Conservation (phyloP, 805 yeast genomes). For the Candida xiaguanensis region DNA sequence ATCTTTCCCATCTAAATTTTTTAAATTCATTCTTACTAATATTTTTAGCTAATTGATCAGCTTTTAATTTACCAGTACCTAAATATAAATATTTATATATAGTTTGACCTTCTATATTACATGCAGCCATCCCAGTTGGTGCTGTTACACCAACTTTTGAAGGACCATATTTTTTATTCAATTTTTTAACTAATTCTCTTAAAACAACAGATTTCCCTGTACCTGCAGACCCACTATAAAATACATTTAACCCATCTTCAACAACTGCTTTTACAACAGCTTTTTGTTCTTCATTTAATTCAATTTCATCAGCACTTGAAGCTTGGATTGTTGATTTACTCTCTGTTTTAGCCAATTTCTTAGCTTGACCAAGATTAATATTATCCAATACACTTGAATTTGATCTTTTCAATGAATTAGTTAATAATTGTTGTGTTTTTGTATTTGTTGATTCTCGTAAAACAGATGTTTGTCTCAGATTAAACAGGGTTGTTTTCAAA, state of each 20-base stretch:
- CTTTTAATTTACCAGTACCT: conserved; percentile 66
- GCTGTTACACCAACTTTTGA: conserved; percentile 79
- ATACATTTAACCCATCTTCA: conserved; percentile 49
- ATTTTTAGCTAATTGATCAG: conserved; percentile 40
- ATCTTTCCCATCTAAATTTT: conserved; percentile 57
- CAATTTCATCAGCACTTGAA: background rate
- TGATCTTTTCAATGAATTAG: conserved; percentile 18
- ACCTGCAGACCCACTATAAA: conserved; percentile 84
- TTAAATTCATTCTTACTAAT: conserved; percentile 46
- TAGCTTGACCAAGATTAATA: conserved; percentile 16
- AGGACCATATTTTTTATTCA: conserved; percentile 40
- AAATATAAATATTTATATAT: conserved; percentile 82
- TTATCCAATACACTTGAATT: conserved; percentile 17
- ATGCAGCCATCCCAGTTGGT: conserved; percentile 94
- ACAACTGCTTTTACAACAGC: conserved; percentile 51
- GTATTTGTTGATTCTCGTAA: background rate
- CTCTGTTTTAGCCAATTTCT: conserved; percentile 17
- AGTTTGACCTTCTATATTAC: conserved; percentile 88
- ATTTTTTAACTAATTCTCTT: conserved; percentile 55
- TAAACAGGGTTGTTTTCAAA: conserved; percentile 28
- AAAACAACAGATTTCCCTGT: conserved; percentile 79
- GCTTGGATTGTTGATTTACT: background rate
- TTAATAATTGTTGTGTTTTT: background rate
- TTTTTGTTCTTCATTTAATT: conserved; percentile 39
- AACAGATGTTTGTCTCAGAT: background rate